These are phyloP conservation scores for Fabrea salina DNA, from an alignment of 169 alveolate species.

Conservation along the genomic window DNA sequence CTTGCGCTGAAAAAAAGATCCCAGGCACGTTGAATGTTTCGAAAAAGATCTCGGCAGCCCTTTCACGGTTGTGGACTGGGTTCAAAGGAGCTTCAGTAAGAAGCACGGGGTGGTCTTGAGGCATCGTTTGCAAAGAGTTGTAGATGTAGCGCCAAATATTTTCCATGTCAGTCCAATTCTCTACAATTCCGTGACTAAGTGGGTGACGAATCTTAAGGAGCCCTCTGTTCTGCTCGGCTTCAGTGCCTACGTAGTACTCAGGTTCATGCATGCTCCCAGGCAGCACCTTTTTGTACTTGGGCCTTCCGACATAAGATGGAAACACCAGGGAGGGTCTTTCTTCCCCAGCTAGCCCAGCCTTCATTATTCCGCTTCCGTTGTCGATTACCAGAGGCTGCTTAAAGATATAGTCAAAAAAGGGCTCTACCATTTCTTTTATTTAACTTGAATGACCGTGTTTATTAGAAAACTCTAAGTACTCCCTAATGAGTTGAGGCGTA, in stretches of 20 bases:
- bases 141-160: slow-evolving; percentile 85
- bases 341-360: slow-evolving; percentile 88
- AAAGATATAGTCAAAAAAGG: slow-evolving; percentile 42
- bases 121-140: slow-evolving; percentile 77
- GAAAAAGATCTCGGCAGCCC: slow-evolving; percentile 86
- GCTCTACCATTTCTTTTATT: slow-evolving; percentile 24
- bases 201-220: slow-evolving; percentile 76
- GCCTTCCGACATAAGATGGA: slow-evolving; percentile 81
- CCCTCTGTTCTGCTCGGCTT: slow-evolving; percentile 76
- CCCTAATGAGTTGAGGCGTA: too few relatives aligned
- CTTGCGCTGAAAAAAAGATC: slow-evolving; percentile 85
- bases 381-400: slow-evolving; percentile 58
- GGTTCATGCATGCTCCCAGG: slow-evolving; percentile 65
- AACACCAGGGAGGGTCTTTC: slow-evolving; percentile 75
- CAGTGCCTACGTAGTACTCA: slow-evolving; percentile 75
- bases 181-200: slow-evolving; percentile 84
- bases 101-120: slow-evolving; percentile 83
- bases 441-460: too few relatives aligned
- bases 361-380: slow-evolving; percentile 79
- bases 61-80: slow-evolving; percentile 90
- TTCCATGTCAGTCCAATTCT: slow-evolving; percentile 88
- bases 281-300: slow-evolving; percentile 77
- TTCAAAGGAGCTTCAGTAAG: slow-evolving; percentile 92
- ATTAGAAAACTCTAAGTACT: too few relatives aligned
- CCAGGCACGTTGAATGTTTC: slow-evolving; percentile 91